Percentiles rank a stretch among this genome's conserved stretches.
These are phyloP conservation scores for Microdochium trichocladiopsis DNA, from an alignment of 2,329 filamentous ascomycete genomes.

Conservation along the genomic window DNA sequence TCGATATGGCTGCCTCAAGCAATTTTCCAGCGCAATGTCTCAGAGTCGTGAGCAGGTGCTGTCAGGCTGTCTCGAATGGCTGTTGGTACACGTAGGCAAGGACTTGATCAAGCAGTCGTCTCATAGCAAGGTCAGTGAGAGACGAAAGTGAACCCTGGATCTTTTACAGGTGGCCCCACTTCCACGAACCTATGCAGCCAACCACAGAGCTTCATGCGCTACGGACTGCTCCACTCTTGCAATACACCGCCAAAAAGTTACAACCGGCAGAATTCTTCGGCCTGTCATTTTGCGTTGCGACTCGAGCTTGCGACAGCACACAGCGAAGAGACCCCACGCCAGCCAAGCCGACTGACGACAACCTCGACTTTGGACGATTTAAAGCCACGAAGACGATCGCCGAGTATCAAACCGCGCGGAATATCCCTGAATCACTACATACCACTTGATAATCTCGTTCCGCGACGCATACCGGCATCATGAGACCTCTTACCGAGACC, in stretches of 20 bases:
- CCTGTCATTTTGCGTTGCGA: neutral
- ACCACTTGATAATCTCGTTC: too few species aligned
- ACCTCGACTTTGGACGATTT: neutral
- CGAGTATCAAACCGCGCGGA: too few species aligned
- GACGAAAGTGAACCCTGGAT: constrained; percentile 1
- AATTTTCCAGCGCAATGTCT: neutral
- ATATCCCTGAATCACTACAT: too few species aligned
- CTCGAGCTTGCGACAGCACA: neutral
- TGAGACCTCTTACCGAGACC: constrained; percentile 16
- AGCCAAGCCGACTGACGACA: neutral
- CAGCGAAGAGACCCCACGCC: constrained; percentile 7
- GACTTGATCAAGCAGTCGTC: too few species aligned
- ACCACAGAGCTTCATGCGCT: constrained; percentile 12
- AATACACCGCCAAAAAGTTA: constrained; percentile 17
- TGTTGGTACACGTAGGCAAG: too few species aligned
- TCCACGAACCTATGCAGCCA: constrained; percentile 3
- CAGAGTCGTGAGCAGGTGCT: neutral
- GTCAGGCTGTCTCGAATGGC: neutral
- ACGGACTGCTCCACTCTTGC: constrained; percentile 1
- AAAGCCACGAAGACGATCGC: neutral
- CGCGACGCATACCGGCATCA: neutral
- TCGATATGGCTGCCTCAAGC: too few species aligned
- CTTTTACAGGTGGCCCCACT: constrained; percentile 6
- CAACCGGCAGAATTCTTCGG: constrained; percentile 13
- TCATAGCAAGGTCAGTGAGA: neutral